These are phyloP conservation scores for Stereum hirsutum DNA, from an alignment of 1,284 basidiomycete genomes.

Conservation along the genomic window DNA sequence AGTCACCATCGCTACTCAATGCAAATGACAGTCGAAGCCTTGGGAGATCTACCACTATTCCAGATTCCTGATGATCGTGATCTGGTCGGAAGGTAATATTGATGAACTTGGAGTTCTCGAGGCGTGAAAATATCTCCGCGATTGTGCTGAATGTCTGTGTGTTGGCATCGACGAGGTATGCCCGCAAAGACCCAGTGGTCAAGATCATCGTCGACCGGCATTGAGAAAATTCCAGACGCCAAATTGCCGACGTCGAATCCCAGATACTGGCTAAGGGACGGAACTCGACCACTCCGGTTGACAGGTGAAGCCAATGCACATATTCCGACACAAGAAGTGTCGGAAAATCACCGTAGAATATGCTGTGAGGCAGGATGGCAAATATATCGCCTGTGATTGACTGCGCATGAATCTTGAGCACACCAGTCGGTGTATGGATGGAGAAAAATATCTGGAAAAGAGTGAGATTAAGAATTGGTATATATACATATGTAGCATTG, in stretches of 20 bases:
- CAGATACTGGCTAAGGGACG: conserved; percentile 22
- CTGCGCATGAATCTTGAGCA: too few species aligned
- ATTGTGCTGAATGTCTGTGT: conserved; percentile 24
- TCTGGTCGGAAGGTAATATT: not conserved
- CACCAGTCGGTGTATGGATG: not conserved
- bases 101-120: conserved; percentile 21
- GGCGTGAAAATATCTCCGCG: conserved; percentile 15
- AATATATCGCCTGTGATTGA: conserved; percentile 7
- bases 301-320: conserved; percentile 30
- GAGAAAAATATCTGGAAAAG: not conserved
- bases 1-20: conserved; percentile 13
- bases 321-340: conserved; percentile 21
- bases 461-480: not conserved
- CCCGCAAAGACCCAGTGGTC: not conserved
- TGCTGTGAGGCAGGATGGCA: conserved; percentile 27
- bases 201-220: too few species aligned
- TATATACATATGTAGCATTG: not conserved
- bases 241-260: conserved; percentile 14
- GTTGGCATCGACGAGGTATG: conserved; percentile 18
- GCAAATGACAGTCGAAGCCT: conserved; percentile 30
- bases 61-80: not conserved
- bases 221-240: conserved; percentile 15
- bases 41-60: conserved; percentile 15
- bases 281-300: conserved; percentile 23
- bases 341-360: conserved; percentile 28